phyloP scores from a whole-genome alignment of 148 eudicot species.

The Rhododendron williamsianum region DNA sequence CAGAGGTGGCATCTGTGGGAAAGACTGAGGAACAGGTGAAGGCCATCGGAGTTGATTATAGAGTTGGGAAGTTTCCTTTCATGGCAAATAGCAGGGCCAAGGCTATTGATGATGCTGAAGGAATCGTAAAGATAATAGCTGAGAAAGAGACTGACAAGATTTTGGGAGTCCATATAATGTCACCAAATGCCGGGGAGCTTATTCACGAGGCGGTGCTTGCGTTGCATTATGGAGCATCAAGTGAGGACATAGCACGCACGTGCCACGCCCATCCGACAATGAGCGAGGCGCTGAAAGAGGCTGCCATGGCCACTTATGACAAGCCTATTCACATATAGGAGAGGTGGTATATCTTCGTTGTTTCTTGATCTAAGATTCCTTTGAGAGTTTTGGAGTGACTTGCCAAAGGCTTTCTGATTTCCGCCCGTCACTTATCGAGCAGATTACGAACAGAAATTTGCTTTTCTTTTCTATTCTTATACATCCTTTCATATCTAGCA shows the following conservation, averaged over 20 bases:
- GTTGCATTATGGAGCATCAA: conserved; percentile 78
- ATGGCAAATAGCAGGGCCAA: conserved; percentile 94
- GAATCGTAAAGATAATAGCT: conserved; percentile 77
- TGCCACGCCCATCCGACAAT: conserved; percentile 98
- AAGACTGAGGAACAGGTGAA: conserved; percentile 98
- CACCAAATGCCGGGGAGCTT: conserved; percentile 94
- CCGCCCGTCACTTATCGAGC: background rate
- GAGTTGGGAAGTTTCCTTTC: conserved; percentile 88
- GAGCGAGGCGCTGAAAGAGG: conserved; percentile 96
- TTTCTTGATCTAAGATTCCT: conserved; percentile 7
- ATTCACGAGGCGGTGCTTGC: conserved; percentile 94
- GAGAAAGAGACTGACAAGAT: conserved; percentile 88
- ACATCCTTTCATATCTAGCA: background rate
- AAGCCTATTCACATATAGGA: conserved; percentile 56
- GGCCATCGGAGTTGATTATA: conserved; percentile 55
- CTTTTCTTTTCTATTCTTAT: background rate
- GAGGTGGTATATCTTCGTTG: background rate
- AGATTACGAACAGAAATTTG: conserved; percentile 12
- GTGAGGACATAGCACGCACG: conserved; percentile 98
- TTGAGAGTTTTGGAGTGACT: conserved; percentile 16
- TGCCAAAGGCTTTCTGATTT: conserved; percentile 10
- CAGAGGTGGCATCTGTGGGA: conserved; percentile 95
- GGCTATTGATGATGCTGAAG: conserved; percentile 95
- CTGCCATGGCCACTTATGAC: conserved; percentile 84
- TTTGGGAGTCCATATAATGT: conserved; percentile 91